Evolutionary conservation across 129 eudicot species (phyloP), one percentile per base, ranked within the genome.

Genomic region (Dittrichia graveolens): DNA sequence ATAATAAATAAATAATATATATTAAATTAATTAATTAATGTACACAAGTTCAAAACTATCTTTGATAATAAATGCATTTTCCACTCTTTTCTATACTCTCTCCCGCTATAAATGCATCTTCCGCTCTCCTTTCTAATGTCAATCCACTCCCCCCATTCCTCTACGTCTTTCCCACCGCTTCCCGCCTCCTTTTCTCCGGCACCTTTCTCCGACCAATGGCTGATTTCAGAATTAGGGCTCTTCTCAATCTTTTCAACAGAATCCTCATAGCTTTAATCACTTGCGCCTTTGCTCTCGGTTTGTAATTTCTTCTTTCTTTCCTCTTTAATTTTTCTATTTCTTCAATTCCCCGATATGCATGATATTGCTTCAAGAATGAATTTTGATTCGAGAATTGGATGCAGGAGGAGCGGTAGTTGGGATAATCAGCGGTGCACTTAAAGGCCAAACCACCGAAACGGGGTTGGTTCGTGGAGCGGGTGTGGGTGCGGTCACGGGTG

Each of bases 371-470:
- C 31, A 24, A 0, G 31, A 24, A 24, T 24, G 31, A 24, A 24
- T 24, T 24, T 24, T 24, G 31, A 24, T 24, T 24, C 31, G 31
- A 24, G 31, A 24, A 15, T 64, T 11, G 24, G 40, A n/a, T 64
- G 71, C 65, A 92, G 96, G 91, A 67, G 98, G 98, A 70, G 89
- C 93, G 49, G 73, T 56, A 3, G 69, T 92, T 15, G 98, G 98
- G 65, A 47, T 78, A 54, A 62, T 92, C 10, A 76, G 83, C 9
- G 98, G 98, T 61, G 96, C 95, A 3, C 66, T 92, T 4, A 83
- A 87, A 73, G 98, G 98, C 42, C 96, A 89, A 71, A 89, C 98
- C 0, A 92, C 89, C 12, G 98, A 92, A 70, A 84, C 95, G 3
- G 98, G 98, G 61, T 42, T 87, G 3, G 48, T 83, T 50, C 90